Conservation (phyloP, 2,329 filamentous ascomycete species). For the Akanthomyces muscarius region DNA sequence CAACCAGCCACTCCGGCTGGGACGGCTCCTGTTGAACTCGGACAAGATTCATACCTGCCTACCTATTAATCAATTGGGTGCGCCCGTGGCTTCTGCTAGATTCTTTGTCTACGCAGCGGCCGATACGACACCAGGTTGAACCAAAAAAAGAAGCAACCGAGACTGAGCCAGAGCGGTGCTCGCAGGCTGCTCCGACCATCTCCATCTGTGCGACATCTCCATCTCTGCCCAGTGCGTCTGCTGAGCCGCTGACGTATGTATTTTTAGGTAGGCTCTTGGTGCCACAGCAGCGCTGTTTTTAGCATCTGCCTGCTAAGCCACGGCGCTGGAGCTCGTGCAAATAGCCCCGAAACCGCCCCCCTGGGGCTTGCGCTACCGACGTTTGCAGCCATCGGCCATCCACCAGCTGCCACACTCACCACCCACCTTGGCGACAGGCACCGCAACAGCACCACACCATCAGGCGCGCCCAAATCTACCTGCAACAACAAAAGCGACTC, state of each 20-base stretch:
- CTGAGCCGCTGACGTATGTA: constrained; percentile 3
- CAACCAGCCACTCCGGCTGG: background rate
- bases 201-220: too few species aligned
- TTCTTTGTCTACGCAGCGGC: background rate
- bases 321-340: background rate
- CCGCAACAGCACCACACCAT: constrained; percentile 1
- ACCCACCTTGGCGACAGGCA: background rate
- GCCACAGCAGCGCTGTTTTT: background rate
- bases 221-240: background rate
- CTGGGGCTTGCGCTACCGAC: background rate
- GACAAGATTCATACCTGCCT: background rate
- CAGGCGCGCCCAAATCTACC: background rate
- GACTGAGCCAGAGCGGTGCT: background rate
- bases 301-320: background rate
- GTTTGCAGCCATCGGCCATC: background rate
- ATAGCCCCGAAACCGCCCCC: background rate
- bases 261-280: background rate
- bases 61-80: background rate
- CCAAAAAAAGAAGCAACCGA: background rate
- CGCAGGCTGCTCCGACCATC: background rate
- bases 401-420: background rate
- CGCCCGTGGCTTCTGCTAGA: background rate
- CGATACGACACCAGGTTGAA: background rate
- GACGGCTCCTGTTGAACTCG: background rate
- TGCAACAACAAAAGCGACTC: background rate